phyloP scores from a whole-genome alignment of 202 grass and related monocot species.

The Digitaria exilis region DNA sequence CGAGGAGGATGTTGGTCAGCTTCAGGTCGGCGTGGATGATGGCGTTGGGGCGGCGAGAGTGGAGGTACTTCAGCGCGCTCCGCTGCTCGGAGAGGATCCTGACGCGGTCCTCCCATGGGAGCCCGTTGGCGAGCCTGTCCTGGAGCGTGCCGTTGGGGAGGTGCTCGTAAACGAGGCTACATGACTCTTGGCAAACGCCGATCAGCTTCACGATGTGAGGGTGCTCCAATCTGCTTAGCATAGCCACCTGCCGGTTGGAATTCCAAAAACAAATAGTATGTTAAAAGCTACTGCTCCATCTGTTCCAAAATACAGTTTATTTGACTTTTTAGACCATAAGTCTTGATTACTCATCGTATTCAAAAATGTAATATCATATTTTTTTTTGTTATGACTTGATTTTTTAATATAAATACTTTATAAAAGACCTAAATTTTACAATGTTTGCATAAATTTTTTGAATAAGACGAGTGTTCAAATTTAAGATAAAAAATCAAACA shows the following conservation, averaged over 20 bases:
- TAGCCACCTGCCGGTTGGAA: constrained; percentile 26
- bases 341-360: too few relatives aligned
- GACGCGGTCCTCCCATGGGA: constrained; percentile 56
- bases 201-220: constrained; percentile 60
- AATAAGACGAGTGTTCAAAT: too few relatives aligned
- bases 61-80: constrained; percentile 58
- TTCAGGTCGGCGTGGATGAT: constrained; percentile 72
- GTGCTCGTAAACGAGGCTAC: constrained; percentile 59
- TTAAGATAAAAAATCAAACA: too few relatives aligned
- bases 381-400: too few relatives aligned
- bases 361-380: too few relatives aligned
- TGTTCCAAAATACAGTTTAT: too few relatives aligned
- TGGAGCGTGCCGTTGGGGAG: constrained; percentile 55
- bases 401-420: too few relatives aligned
- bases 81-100: constrained; percentile 57
- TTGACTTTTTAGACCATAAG: too few relatives aligned
- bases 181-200: constrained; percentile 53
- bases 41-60: constrained; percentile 41
- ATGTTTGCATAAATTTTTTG: too few relatives aligned
- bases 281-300: too few relatives aligned
- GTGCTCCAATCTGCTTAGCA: constrained; percentile 53
- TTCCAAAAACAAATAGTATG: not conserved
- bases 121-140: constrained; percentile 42
- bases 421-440: too few relatives aligned
- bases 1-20: constrained; percentile 62